Evolutionary conservation across 140 eudicot genomes (phyloP), one percentile per base, ranked within the genome.

Genomic region (Ambrosia hybrid): DNA sequence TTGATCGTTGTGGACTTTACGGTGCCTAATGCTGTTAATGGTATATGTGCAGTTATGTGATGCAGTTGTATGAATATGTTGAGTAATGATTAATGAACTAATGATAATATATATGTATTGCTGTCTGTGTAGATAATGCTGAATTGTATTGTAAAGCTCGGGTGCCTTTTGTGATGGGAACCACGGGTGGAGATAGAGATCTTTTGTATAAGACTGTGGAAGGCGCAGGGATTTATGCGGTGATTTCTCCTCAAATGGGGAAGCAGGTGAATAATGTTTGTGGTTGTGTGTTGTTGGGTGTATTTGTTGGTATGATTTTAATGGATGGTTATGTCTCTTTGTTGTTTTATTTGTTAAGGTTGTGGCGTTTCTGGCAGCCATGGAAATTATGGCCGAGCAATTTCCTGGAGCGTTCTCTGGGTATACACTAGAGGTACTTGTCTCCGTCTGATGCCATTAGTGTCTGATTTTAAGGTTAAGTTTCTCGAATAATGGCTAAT

Each of bases 191-290:
- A 75, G 96, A 93, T 61, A 85, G 98, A 78, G 95, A 90, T 74
- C 86, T 60, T 57, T 82, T 90, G 70, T 85, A 85, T 74, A 89
- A 85, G 73, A 87, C 97, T 66, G 98, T 93, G 9, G 71, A 79
- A 34, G 96, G 89, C 15, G 78, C 93, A 0, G 82, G 84, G 26
- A 82, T 83, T 79, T 90, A 89, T 86, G 98, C 97, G 59, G 93
- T 93, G 69, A 90, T 93, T 63, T 93, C 98, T 52, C 98, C 98
- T 30, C 98, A 92, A 76, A 92, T 92, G 98, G 98, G 98, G 39
- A 92, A 92, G 78, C 98, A 92, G 96, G 98, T 92, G 61, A 80
- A 17, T 7, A 59, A 8, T 52, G 48, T 17, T 33, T 64, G 3
- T 21, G 36, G 8, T 64, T 14, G 49, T 5, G 49, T 5, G 9